Evolutionary conservation across 805 yeast genomes (phyloP), one percentile per base, ranked within the genome.

Genomic region (Millerozyma miso): DNA sequence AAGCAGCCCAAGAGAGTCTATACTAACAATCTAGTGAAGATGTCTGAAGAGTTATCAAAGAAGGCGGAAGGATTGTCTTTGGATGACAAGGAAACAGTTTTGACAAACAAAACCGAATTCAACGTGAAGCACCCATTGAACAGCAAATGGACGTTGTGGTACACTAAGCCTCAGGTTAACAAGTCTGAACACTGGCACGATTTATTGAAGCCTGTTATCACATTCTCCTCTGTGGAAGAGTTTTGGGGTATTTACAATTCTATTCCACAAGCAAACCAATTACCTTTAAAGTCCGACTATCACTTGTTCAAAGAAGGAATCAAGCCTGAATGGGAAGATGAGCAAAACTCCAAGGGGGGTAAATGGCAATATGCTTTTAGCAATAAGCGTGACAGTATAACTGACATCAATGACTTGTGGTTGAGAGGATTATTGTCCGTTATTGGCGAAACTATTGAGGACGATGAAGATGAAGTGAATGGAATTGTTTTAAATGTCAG

Each of bases 291-390:
- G 67, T 86, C 97, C 10, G 98, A 93, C 69, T 91, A 91, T 71
- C 96, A 93, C 65, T 80, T 91, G 59, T 93, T 93, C 76, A 85
- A 91, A 71, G 86, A 85, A 62, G 96, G 89, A 45, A 81, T 93
- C 58, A 85, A 88, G 67, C 99, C 99, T 43, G 98, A 93, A 76
- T 93, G 99, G 99, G 99, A 93, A 76, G 98, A 93, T 67, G 75
- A 71, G 42, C 79, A 80, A 51, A 93, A 93, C 69, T 67, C 86
- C 46, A 76, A 82, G 54, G 99, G 99, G 62, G 99, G 99, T 60
- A 88, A 87, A 71, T 93, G 97, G 96, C 73, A 65, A 52, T 68
- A 55, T 51, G 76, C 86, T 35, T 86, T 79, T 69, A 82, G 78
- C 67, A 81, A 85, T 68, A 83, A 74, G 63, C 76, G 79, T 48